These are phyloP conservation scores for Ceratocystis destructans DNA, from an alignment of 2,329 filamentous ascomycete genomes.

Conservation along the genomic window DNA sequence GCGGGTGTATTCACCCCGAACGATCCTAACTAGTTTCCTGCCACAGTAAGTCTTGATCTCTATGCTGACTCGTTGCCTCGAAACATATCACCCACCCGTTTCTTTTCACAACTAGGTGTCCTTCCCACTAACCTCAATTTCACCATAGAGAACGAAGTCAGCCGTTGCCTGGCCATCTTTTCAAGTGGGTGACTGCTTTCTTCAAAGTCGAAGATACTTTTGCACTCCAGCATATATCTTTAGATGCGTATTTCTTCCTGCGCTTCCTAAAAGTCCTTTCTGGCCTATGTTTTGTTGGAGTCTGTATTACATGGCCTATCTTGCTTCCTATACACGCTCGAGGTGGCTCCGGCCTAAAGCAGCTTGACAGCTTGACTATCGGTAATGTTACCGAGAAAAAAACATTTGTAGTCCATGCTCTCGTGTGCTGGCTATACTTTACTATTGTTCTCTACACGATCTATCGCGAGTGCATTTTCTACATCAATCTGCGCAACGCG, in stretches of 20 bases:
- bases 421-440: constrained; percentile 72
- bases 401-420: constrained; percentile 66
- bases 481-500: constrained; percentile 85
- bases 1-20: constrained; percentile 43
- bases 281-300: constrained; percentile 67
- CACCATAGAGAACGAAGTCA: constrained; percentile 40
- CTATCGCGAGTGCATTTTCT: constrained; percentile 80
- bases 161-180: constrained; percentile 40
- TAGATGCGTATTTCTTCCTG: constrained; percentile 80
- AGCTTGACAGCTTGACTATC: constrained; percentile 44
- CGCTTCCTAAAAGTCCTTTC: constrained; percentile 68
- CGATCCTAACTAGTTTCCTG: constrained; percentile 36
- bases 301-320: constrained; percentile 71
- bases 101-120: background rate
- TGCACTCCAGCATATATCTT: constrained; percentile 69
- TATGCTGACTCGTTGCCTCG: background rate
- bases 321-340: constrained; percentile 74
- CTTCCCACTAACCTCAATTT: constrained; percentile 19
- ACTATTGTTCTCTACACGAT: constrained; percentile 81
- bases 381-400: constrained; percentile 42
- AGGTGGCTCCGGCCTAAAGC: constrained; percentile 48
- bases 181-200: constrained; percentile 50
- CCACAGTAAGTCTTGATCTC: constrained; percentile 32
- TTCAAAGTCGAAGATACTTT: constrained; percentile 58
- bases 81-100: background rate